Base-by-base conservation (phyloP, 805 yeast genomes). In the Ogataea methanolica region DNA sequence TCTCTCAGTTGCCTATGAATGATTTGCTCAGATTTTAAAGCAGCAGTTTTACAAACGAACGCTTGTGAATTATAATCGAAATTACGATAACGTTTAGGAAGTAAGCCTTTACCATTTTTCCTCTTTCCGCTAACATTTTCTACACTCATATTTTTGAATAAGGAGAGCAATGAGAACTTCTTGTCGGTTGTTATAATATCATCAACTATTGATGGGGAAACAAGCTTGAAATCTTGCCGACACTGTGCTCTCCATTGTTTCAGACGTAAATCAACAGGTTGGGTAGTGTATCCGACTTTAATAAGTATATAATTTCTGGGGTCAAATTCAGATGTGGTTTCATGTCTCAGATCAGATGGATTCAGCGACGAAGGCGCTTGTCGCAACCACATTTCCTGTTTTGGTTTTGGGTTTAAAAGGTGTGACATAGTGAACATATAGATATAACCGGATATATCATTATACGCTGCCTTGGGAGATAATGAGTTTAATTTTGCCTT, bases 251-350 rank as follows among this genome's bases (percentile, higher is more conserved):
- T 71, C 85, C 85, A 79, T 54, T 79, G 83, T 36, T 57, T 57
- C 17, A 79, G 55, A 39, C 85, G 60, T 6, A 53, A 52, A 2
- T 52, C 52, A 1, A 78, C 79, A 0, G 68, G 61, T 44, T 71
- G 73, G 0, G 79, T 71, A 2, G 85, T 79, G 68, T 67, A 76
- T 1, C 85, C 85, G 1, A 79, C 71, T 52, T 79, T 79, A 16
- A 79, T 60, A 15, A 79, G 60, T 4, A 74, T 65, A 40, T 67
- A 63, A 34, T 65, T 62, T 19, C 63, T 65, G 2, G 77, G 64
- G 36, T 72, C 58, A 52, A 73, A 71, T 9, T 56, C 54, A 2
- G 57, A 51, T 65, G 74, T 67, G 36, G 46, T 39, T 6, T 34
- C 26, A 26, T 23, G 37, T 1, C 17, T 12, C 65, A 53, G 34